These are phyloP conservation scores for Acer campestre DNA, from an alignment of 345 rosid genomes.

Conservation along the genomic window DNA sequence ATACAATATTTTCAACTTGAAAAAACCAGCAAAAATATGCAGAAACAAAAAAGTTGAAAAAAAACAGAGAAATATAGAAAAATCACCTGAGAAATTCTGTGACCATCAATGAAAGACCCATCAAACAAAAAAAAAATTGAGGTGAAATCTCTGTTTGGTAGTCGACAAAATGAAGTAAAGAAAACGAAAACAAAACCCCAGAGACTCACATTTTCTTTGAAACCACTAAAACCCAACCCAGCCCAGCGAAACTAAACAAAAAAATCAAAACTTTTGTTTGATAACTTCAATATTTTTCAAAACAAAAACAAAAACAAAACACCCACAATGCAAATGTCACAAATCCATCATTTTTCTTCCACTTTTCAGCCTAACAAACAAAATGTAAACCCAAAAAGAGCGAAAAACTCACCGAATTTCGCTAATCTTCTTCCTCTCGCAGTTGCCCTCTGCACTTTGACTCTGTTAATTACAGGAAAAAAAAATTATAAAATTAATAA, in stretches of 20 bases:
- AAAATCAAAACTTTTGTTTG: background rate
- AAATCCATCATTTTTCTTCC: conserved; percentile 11
- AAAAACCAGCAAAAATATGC: background rate
- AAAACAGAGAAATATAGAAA: background rate
- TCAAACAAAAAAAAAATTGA: background rate
- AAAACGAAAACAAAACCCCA: background rate
- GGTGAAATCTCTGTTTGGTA: background rate
- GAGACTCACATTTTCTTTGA: background rate
- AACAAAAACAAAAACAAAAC: background rate
- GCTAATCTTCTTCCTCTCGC: background rate
- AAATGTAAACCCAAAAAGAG: background rate
- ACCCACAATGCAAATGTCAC: conserved; percentile 1
- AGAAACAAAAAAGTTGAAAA: background rate
- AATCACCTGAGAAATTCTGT: background rate
- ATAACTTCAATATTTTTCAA: background rate
- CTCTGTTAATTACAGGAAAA: background rate
- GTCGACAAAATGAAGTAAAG: background rate
- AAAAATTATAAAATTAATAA: background rate
- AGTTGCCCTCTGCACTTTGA: background rate
- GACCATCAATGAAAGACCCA: background rate
- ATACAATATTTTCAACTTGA: background rate
- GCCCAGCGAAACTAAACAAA: background rate
- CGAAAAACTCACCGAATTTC: background rate
- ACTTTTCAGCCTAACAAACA: conserved; percentile 4
- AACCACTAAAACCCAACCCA: background rate